These are phyloP conservation scores for Russula sp. DNA, from an alignment of 768 basidiomycete genomes.

Conservation along the genomic window DNA sequence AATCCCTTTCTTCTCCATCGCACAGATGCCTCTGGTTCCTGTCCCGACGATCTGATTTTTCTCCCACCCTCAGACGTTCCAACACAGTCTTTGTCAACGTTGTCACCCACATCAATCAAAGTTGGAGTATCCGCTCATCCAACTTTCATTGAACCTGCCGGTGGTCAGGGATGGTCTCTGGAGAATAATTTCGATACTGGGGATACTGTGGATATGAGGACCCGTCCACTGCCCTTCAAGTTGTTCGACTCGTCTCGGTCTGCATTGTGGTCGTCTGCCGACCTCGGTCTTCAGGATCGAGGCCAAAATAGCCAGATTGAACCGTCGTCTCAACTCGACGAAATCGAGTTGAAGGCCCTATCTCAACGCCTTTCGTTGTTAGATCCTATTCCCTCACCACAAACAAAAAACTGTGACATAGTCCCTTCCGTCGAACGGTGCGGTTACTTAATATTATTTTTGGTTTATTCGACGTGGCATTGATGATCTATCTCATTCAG, in stretches of 20 bases:
- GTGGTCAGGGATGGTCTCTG: neutral
- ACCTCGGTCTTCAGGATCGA: neutral
- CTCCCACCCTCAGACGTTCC: neutral
- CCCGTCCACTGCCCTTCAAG: neutral
- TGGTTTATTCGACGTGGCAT: neutral
- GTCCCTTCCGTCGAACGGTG: slow-evolving; percentile 7
- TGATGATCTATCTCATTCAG: slow-evolving; percentile 8
- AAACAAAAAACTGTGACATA: neutral
- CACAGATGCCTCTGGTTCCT: neutral
- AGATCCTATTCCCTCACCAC: neutral
- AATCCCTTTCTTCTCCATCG: slow-evolving; percentile 3
- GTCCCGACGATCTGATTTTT: neutral
- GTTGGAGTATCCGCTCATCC: neutral
- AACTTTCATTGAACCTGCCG: neutral
- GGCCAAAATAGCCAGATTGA: slow-evolving; percentile 18
- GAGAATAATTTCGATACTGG: neutral
- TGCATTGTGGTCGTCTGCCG: neutral
- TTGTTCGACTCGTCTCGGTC: neutral
- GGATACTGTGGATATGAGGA: neutral
- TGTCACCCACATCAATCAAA: neutral
- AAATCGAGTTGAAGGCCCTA: slow-evolving; percentile 10
- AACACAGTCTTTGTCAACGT: neutral
- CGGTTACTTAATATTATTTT: neutral
- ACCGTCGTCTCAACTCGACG: slow-evolving; percentile 25
- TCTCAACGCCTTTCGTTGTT: neutral